Evolutionary conservation across 257 asterid species (phyloP), one percentile per base, ranked within the genome.

Genomic region (Coffea canephora): DNA sequence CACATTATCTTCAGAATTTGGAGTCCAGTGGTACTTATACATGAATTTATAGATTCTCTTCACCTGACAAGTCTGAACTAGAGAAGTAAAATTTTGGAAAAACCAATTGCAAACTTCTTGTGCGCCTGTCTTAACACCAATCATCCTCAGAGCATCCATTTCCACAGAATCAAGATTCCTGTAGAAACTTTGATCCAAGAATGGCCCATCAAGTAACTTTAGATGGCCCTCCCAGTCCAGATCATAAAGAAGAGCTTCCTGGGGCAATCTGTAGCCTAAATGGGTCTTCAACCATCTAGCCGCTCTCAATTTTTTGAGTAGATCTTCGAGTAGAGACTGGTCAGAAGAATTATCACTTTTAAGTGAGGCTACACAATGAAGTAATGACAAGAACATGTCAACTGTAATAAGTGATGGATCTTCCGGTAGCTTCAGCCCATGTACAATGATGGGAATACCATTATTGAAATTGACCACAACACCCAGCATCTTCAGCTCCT

Each of bases 241-340:
- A 67, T 67, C 71, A 67, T n/a, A 67, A 67, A 67, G 71, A 67
- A 67, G 71, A 67, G 71, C 39, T 67, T 67, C 71, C 6, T 67
- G 71, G 43, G 71, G 71, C 43, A 25, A 67, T 67, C 39, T 67
- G 45, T 67, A 67, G 10, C 71, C 71, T 41, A 67, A n/a, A 31
- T 25, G 45, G 45, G 71, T 67, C 36, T 67, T 67, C 36, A 67
- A 67, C 71, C 71, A 67, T 31, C 36, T 25, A 36, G 71, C 15
- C 4, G 15, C 39, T 67, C 71, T 31, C 13, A 67, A 31, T 67
- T 67, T 67, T 27, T 31, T 25, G 18, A 67, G 71, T 27, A 67
- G 8, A 7, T 67, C 43, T 27, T 67, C 71, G 19, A 67, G 45
- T 12, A 67, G 39, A 67, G 71, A 25, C 71, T 27, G 31, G 71